Evolutionary conservation across 169 alveolate genomes (phyloP), one percentile per base, ranked within the genome.

Genomic region (Eimeria falciformis): DNA sequence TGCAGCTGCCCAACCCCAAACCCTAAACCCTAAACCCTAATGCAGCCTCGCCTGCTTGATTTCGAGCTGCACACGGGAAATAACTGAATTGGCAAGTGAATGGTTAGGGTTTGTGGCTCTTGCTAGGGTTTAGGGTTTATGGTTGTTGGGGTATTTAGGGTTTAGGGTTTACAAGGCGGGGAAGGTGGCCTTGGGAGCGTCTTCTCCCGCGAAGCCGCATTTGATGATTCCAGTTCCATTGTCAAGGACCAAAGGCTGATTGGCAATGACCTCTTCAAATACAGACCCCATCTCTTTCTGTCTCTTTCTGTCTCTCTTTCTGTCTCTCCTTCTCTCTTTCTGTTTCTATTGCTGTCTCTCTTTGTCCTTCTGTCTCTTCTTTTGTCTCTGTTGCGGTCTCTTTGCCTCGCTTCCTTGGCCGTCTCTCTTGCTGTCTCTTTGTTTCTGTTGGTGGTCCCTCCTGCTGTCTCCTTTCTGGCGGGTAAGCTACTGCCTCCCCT

Each of bases 161-260:
- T 6, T 62, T 18, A 6, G 23, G 37, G 3, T 85, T 33, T 69
- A 94, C 96, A 91, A 90, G 93, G 94, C 46, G 79, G 98, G 91
- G 55, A 95, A 96, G 29, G 94, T 95, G 56, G 94, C 92, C 37
- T 89, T 92, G 25, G 98, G 98, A 5, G 55, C 71, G 47, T 96
- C 96, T 33, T 95, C 97, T 73, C 94, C 96, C 0, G 96, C 96
- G 37, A 96, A 93, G 9, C 97, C 97, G 23, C 97, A 94, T 81
- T 96, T 96, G 95, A 96, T 93, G 53, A 93, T 92, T 17, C 96
- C 97, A 18, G 97, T 92, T 40, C 97, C 97, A 71, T 94, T 94
- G 84, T 95, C 95, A 40, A 95, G 79, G 78, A 95, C 95, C 23
- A 95, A 82, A 21, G 96, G 96, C 94, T 93, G 96, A 62, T 85